Base-by-base conservation (phyloP, 179 eudicot genomes). In the Spinacia oleracea region DNA sequence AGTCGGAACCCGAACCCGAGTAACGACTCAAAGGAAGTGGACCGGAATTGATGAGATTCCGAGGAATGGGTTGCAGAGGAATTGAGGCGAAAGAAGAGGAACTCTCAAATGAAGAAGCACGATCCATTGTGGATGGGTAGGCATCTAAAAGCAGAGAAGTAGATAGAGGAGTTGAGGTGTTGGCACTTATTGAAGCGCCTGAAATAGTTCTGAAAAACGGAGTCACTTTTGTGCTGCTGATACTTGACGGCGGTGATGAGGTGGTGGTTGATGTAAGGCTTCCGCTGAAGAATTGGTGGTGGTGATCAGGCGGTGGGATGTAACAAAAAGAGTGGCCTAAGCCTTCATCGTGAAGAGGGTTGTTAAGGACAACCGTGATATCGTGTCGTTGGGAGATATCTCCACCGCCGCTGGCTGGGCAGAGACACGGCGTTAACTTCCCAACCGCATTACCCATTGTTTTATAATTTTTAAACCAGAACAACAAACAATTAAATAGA, bases 281-380 rank as follows among this genome's bases (percentile, higher is more conserved):
- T 50, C 4, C 38, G 5, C 35, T 20, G 64, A n/a, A 55, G 35
- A 14, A 0, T 68, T 74, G 67, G 78, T 53, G 68, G 79, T 32
- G 23, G 83, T 51, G 40, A 56, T 23, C 20, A 3, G 35, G 10
- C 25, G 70, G 35, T 3, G 82, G 81, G 25, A 94, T 85, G 82
- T 94, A 94, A 80, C 97, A 93, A 85, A 91, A 94, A 9, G 98
- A 92, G 79, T 94, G 98, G 23, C 98, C 98, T 0, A 92, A 64
- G 1, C 93, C 96, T 6, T 89, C 90, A 67, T 91, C 93, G 6
- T 82, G 81, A 4, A 87, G 84, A 32, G 86, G 72, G 75, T 78
- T 76, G 21, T 31, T 69, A 27, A 86, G 77, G 20, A 80, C 68
- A 12, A 88, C 79, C 12, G 92, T 85, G 40, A 90, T 82, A 67